phyloP scores from a whole-genome alignment of 176 grass and related monocot genomes.

The Triticum dicoccoides region DNA sequence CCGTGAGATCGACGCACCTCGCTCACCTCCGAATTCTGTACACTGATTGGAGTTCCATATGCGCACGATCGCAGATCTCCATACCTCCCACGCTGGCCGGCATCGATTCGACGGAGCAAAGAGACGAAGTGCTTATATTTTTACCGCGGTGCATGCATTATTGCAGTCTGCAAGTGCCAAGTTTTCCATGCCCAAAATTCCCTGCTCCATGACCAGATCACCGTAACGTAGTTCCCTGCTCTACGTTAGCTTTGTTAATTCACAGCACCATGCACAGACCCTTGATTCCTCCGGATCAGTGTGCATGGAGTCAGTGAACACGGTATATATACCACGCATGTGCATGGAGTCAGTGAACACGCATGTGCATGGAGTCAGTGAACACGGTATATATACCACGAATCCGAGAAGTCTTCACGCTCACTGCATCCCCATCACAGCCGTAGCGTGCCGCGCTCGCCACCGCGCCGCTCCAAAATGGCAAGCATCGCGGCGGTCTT shows the following conservation, averaged over 20 bases:
- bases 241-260: background rate
- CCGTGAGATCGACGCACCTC: background rate
- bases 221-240: background rate
- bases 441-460: constrained; percentile 7
- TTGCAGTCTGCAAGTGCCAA: constrained; percentile 4
- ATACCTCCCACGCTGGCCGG: background rate
- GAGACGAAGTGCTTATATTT: background rate
- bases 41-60: background rate
- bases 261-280: background rate
- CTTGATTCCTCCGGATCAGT: constrained; percentile 29
- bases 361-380: background rate
- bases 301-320: too few species aligned
- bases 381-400: constrained; percentile 22
- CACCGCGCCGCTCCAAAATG: background rate
- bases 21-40: background rate
- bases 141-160: constrained; percentile 9
- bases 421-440: constrained; percentile 39
- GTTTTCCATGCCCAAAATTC: background rate
- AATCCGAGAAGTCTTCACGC: constrained; percentile 22
- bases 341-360: too few species aligned
- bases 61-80: constrained; percentile 26
- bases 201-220: constrained; percentile 1
- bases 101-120: constrained; percentile 32
- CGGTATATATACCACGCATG: too few species aligned
- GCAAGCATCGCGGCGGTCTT: background rate